Percentiles rank a stretch among this genome's conserved stretches.
Conservation (phyloP, 108 stramenopile genomes). For the Hondaea fermentalgiana region DNA sequence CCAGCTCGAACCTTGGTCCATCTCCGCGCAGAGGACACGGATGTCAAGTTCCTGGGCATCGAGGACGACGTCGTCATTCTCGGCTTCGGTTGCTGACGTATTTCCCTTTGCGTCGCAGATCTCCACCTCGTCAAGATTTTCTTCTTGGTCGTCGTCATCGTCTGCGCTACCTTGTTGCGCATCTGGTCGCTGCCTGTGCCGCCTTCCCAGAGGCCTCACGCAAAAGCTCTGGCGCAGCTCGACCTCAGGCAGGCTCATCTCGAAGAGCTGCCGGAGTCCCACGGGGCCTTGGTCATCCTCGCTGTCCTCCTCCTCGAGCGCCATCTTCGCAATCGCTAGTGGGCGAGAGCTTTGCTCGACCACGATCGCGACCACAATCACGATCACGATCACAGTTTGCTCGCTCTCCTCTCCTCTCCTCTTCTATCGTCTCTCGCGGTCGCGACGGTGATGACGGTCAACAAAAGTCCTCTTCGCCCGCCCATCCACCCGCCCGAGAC, state of each 20-base stretch:
- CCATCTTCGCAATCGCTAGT: too few relatives aligned
- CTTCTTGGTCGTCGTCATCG: neutral
- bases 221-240: neutral
- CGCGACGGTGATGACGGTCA: too few relatives aligned
- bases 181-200: neutral
- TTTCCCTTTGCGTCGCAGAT: too few relatives aligned
- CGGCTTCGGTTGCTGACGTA: neutral
- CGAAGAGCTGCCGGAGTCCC: neutral
- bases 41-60: neutral
- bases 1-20: neutral
- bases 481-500: too few relatives aligned
- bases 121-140: neutral
- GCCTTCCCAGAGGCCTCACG: neutral
- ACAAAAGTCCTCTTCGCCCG: too few relatives aligned
- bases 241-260: conserved; percentile 2
- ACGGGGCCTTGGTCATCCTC: neutral
- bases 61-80: neutral
- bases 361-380: too few relatives aligned
- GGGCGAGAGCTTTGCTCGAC: too few relatives aligned
- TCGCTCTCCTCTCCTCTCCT: too few relatives aligned
- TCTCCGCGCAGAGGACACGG: neutral
- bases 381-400: too few relatives aligned
- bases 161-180: neutral
- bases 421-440: too few relatives aligned
- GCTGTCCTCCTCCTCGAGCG: neutral